These are phyloP conservation scores for Fusarium sterilihyphosum DNA, from an alignment of 2,329 filamentous ascomycete species.

Conservation along the genomic window DNA sequence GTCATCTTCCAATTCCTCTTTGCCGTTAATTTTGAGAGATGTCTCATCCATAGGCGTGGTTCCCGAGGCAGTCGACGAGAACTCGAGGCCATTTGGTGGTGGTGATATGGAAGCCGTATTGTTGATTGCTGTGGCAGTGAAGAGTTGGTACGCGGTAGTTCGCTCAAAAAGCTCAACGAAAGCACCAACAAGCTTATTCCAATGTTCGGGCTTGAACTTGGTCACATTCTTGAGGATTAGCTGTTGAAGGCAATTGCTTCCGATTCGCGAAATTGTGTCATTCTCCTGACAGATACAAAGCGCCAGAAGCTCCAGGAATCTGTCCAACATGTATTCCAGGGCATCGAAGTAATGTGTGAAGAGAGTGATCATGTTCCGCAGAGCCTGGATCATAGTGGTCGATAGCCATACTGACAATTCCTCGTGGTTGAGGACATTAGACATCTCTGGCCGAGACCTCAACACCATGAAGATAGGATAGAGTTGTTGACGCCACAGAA, in stretches of 20 bases:
- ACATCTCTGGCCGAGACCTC: constrained; percentile 95
- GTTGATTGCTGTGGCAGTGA: constrained; percentile 78
- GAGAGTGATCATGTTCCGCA: constrained; percentile 97
- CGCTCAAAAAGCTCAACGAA: constrained; percentile 96
- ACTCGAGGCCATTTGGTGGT: constrained; percentile 62
- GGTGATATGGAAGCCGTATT: constrained; percentile 62
- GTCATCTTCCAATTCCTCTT: constrained; percentile 54
- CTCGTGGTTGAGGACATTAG: constrained; percentile 93
- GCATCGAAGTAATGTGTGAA: constrained; percentile 99
- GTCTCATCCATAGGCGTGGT: constrained; percentile 61
- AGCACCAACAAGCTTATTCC: constrained; percentile 92
- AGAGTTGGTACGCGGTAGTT: constrained; percentile 94
- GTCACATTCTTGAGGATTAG: constrained; percentile 95
- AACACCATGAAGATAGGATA: constrained; percentile 99
- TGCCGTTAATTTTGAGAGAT: constrained; percentile 69
- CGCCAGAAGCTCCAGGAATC: constrained; percentile 93
- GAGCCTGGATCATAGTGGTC: constrained; percentile 98
- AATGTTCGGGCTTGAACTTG: constrained; percentile 88
- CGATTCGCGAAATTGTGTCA: constrained; percentile 96
- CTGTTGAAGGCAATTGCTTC: constrained; percentile 97
- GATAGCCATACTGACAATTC: constrained; percentile 98
- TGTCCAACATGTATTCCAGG: constrained; percentile 96
- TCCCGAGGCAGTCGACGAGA: constrained; percentile 54
- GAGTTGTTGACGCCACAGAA: constrained; percentile 93
- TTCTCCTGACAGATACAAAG: constrained; percentile 99